Evolutionary conservation across 1,139 yeast species (phyloP), one percentile per base, ranked within the genome.

Genomic region (Suhomyces wounanorum): DNA sequence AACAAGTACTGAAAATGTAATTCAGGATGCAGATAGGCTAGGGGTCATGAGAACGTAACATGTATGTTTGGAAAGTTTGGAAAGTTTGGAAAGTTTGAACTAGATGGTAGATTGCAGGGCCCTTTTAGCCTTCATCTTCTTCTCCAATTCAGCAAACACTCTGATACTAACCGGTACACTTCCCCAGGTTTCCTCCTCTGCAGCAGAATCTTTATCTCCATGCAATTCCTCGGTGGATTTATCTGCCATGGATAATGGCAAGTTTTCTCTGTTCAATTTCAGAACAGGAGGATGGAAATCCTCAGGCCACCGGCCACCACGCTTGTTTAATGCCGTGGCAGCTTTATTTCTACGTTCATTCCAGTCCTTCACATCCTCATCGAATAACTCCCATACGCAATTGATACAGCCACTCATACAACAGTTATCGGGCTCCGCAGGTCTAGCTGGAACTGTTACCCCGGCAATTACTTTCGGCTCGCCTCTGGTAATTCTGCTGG

Each of bases 351-450:
- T 75, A 59, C 77, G 70, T 1, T 58, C 65, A 60, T 83, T 82
- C 96, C 97, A 94, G 26, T 90, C 91, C 57, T 83, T 85, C 46
- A 92, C 62, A 65, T 94, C 98, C 49, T 92, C 97, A 59, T 87
- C 85, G 66, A 83, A 94, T 51, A 89, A 72, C 60, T 92, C 97
- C 98, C 98, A 94, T 1, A 94, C 98, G 68, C 99, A 94, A 67
- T 92, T 89, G 39, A 90, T 84, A 67, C 99, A 94, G 1, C 99
- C 99, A 56, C 96, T 86, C 96, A 91, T 91, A 67, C 99, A 94
- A 67, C 99, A 94, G 66, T 92, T 91, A 61, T 91, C 96, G 2
- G 98, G 98, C 61, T 90, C 96, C 6, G 73, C 75, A 1, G 99
- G 99, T 61, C 78, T 79, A 16, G 81, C 82, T 2, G 97, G 97